Base-by-base conservation (phyloP, 768 basidiomycete genomes). In the Hygrophorus russula region DNA sequence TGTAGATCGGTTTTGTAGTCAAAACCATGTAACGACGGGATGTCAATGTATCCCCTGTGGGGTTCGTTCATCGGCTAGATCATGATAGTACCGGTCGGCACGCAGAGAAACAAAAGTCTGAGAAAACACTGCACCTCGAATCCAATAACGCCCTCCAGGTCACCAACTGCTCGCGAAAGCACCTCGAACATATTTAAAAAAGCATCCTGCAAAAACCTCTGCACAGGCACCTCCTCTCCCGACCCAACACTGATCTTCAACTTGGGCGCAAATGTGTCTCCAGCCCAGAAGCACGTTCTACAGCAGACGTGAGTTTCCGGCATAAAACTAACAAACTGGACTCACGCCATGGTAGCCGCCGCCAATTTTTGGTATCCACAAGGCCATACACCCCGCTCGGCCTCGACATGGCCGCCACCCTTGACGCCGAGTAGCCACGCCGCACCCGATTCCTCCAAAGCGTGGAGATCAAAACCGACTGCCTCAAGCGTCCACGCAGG, bases 1-100 rank as follows among this genome's bases (percentile, higher is more conserved):
- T 96, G 93, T 11, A 99, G 75, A 55, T 97, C 92, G 1, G 91
- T 92, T 48, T 91, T 96, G 59, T 96, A 96, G 60, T 97, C 82
- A 63, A 89, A 97, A 8, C 69, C 66, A 51, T 96, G 81, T 36
- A 96, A 67, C 1, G 89, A 88, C 18, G 74, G 70, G 4, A 96
- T 65, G 42, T 82, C 75, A 46, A 94, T 80, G 59, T 94, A 98
- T 33, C 94, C 96, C 54, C 82, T 71, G 63, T 99, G 92, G 0
- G 92, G 92, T 61, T 96, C 92, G 51, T 97, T 96, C 73, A 94
- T 80, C 58, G 91, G 75, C 89, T 93, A 49, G 24, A 24, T 24
- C 24, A 24, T 24, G 7, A 24, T 24, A 3, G 24, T 24, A 3
- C 9, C 15, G 15, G 27, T 14, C 28, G 10, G n/a, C 8, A 24